Percentiles rank a stretch among this genome's conserved stretches.
Conservation (phyloP, 2,329 filamentous ascomycete genomes). For the Talaromyces verruculosus region DNA sequence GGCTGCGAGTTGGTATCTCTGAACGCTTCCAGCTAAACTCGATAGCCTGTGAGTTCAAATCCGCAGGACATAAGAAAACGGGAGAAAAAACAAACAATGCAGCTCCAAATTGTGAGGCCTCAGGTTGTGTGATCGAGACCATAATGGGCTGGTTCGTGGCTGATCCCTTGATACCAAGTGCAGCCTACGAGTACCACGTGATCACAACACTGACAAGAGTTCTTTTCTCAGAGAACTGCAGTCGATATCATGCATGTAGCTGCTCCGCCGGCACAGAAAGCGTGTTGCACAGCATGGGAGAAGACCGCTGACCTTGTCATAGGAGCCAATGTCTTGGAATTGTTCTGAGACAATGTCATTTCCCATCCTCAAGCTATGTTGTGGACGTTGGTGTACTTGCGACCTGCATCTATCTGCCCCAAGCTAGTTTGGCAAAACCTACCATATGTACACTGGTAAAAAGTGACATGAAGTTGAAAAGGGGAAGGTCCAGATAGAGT, state of each 20-base stretch:
- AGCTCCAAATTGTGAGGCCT: no score
- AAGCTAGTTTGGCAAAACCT: no score
- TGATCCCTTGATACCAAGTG: not conserved
- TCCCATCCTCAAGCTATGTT: not conserved
- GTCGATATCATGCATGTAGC: not conserved
- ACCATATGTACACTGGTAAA: not conserved
- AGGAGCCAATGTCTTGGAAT: not conserved
- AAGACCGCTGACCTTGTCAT: not conserved
- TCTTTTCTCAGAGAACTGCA: not conserved
- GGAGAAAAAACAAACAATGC: not conserved
- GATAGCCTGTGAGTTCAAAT: not conserved
- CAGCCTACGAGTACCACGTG: not conserved
- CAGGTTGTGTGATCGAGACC: not conserved
- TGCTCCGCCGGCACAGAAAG: not conserved
- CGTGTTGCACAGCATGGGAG: not conserved
- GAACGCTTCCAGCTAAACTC: not conserved
- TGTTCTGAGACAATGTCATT: not conserved
- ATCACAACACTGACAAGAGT: not conserved
- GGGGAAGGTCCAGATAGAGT: conserved; percentile 2
- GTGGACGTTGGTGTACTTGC: not conserved
- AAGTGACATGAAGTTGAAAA: conserved; percentile 1
- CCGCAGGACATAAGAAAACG: not conserved
- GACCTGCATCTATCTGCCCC: no score
- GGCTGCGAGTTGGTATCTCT: not conserved
- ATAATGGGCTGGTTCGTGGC: not conserved